These are phyloP conservation scores for Ephemerocybe angulata DNA, from an alignment of 768 basidiomycete species.

Conservation along the genomic window DNA sequence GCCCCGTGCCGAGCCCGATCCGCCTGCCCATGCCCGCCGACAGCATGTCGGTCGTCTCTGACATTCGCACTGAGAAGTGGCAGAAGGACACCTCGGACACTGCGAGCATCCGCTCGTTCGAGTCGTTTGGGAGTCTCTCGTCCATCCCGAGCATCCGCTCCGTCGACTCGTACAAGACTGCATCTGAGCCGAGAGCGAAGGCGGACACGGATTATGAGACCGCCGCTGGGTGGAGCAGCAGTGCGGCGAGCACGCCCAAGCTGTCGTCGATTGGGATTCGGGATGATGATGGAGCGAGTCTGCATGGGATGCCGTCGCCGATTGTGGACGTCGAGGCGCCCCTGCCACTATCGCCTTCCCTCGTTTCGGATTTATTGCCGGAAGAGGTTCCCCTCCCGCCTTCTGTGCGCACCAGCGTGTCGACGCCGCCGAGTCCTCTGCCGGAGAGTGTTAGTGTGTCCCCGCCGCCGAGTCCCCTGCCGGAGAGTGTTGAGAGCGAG, in stretches of 20 bases:
- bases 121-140: constrained; percentile 22
- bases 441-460: constrained; percentile 11
- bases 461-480: constrained; percentile 14
- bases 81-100: constrained; percentile 31
- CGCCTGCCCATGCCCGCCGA: constrained; percentile 10
- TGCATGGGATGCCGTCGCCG: constrained; percentile 23
- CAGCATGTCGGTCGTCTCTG: constrained; percentile 15
- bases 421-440: constrained; percentile 14
- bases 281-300: constrained; percentile 10
- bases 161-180: constrained; percentile 32
- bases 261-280: constrained; percentile 26
- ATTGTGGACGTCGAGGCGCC: constrained; percentile 17
- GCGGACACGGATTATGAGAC: constrained; percentile 45
- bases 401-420: constrained; percentile 10
- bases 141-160: constrained; percentile 28
- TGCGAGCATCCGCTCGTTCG: constrained; percentile 27
- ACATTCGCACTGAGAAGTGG: constrained; percentile 34
- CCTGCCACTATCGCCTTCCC: constrained; percentile 28
- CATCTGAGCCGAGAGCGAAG: constrained; percentile 27
- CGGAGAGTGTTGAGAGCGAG: constrained; percentile 7
- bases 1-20: constrained; percentile 10
- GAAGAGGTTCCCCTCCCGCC: constrained; percentile 26
- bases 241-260: constrained; percentile 39
- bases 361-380: constrained; percentile 23
- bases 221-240: constrained; percentile 40